Conservation (phyloP, 2,329 filamentous ascomycete species). For the Cladophialophora exuberans region DNA sequence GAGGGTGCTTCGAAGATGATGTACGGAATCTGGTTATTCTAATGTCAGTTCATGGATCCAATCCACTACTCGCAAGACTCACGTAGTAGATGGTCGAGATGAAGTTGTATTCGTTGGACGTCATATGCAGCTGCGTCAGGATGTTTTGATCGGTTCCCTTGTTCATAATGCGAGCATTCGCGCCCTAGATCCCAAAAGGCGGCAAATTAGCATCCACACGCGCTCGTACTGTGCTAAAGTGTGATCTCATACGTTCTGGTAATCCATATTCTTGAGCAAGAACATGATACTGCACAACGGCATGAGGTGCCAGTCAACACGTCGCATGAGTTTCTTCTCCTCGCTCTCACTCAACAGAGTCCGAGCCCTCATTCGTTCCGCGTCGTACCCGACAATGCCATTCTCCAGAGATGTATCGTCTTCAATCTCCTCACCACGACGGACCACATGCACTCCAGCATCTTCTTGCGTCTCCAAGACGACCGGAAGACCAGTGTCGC, state of each 20-base stretch:
- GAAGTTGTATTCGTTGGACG: slow-evolving; percentile 46
- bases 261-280: slow-evolving; percentile 39
- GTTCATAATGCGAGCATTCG: slow-evolving; percentile 44
- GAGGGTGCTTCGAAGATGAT: slow-evolving; percentile 72
- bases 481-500: not conserved
- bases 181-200: slow-evolving; percentile 28
- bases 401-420: slow-evolving; percentile 12
- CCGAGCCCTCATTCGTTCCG: slow-evolving; percentile 38
- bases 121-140: slow-evolving; percentile 45
- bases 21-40: slow-evolving; percentile 70
- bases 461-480: slow-evolving; percentile 1
- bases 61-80: slow-evolving; percentile 19
- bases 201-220: slow-evolving; percentile 5
- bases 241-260: slow-evolving; percentile 33
- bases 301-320: slow-evolving; percentile 50
- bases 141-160: slow-evolving; percentile 42
- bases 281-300: slow-evolving; percentile 43
- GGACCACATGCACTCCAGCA: slow-evolving; percentile 6
- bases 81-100: slow-evolving; percentile 46
- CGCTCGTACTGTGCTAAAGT: not conserved
- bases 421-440: slow-evolving; percentile 15
- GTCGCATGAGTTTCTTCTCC: slow-evolving; percentile 49
- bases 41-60: too few species aligned
- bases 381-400: slow-evolving; percentile 36
- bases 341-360: slow-evolving; percentile 44